phyloP scores from a whole-genome alignment of 208 protist species.

The Wallacemonas sp. region DNA sequence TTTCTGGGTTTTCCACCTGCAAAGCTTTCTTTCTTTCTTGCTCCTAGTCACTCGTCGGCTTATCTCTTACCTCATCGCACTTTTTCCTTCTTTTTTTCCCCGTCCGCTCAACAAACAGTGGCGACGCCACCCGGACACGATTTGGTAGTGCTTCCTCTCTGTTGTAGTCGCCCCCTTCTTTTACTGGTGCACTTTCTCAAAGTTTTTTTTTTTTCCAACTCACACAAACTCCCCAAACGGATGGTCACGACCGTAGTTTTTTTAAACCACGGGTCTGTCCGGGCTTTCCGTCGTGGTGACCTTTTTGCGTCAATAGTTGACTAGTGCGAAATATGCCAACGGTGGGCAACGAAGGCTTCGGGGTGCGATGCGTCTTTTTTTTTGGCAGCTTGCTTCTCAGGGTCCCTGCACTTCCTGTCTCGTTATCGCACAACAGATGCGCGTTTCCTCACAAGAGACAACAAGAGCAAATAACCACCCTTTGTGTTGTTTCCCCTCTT shows the following conservation, averaged over 20 bases:
- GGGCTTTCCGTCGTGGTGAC: background rate
- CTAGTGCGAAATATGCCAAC: no score
- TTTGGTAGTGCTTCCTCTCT: background rate
- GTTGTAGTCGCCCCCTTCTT: conserved; percentile 2
- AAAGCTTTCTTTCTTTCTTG: no score
- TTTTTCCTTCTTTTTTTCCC: conserved; percentile 7
- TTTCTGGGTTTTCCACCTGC: no score
- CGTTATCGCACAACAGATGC: background rate
- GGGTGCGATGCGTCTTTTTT: no score
- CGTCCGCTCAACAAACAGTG: background rate
- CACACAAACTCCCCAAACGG: background rate
- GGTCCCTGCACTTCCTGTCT: no score
- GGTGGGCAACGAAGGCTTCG: no score
- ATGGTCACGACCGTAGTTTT: no score
- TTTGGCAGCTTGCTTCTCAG: no score
- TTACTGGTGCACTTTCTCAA: background rate
- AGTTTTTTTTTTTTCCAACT: background rate
- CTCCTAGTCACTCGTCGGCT: background rate
- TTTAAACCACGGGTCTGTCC: background rate
- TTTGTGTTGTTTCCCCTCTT: background rate
- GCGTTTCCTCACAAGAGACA: no score
- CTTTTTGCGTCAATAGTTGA: background rate
- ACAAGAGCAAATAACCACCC: no score
- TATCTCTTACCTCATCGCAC: background rate
- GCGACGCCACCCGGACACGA: no score